Conservation (phyloP, 768 basidiomycete species). For the Candolleomyces aberdarensis region DNA sequence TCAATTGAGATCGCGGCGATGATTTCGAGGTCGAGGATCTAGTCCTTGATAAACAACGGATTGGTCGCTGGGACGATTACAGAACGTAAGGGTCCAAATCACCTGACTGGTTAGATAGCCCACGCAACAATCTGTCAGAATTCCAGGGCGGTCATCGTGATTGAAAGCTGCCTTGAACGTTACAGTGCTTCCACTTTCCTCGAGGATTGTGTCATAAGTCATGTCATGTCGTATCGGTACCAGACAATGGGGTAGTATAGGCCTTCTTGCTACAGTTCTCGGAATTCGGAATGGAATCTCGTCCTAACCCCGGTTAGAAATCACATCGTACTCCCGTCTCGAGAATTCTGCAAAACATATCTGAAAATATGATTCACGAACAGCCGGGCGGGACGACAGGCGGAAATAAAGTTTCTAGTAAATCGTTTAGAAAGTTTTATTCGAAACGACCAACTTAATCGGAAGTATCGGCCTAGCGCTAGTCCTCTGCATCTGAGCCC, state of each 20-base stretch:
- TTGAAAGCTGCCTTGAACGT: too few species aligned
- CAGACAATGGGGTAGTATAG: background rate
- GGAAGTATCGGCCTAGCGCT: conserved; percentile 33
- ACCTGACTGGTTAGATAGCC: background rate
- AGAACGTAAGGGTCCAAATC: background rate
- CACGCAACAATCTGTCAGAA: background rate
- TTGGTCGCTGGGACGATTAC: background rate
- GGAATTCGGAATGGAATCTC: background rate
- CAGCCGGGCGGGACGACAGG: background rate
- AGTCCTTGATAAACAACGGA: background rate
- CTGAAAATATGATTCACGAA: background rate
- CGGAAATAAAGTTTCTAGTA: background rate
- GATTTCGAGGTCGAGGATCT: conserved; percentile 5
- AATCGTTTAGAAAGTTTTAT: background rate
- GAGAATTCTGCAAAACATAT: background rate
- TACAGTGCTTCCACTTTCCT: background rate
- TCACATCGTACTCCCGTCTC: background rate
- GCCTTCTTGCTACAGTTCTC: background rate
- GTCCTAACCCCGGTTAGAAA: background rate
- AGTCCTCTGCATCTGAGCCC: conserved; percentile 25
- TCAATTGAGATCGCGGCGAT: background rate
- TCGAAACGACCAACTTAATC: conserved; percentile 11
- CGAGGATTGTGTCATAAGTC: conserved; percentile 2
- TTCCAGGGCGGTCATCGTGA: background rate
- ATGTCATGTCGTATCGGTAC: conserved; percentile 1